phyloP scores from a whole-genome alignment of 2,329 filamentous ascomycete species.

The Sphaerulina populicola region DNA sequence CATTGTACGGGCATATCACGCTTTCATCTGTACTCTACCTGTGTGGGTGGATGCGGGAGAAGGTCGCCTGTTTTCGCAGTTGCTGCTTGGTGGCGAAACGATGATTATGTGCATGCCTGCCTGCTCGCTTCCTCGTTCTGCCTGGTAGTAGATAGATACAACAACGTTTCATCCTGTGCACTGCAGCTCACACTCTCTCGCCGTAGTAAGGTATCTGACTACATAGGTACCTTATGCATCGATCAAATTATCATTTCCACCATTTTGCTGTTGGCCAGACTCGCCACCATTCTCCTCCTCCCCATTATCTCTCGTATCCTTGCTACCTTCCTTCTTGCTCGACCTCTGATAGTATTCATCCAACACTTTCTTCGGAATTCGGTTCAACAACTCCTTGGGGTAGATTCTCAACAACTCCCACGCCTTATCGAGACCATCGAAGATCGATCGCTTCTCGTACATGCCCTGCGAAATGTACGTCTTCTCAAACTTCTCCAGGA shows the following conservation, averaged over 20 bases:
- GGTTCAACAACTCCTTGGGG: conserved; percentile 95
- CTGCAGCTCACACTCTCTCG: not conserved
- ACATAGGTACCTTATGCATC: conserved; percentile 14
- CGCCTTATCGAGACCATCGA: conserved; percentile 87
- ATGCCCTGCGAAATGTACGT: conserved; percentile 86
- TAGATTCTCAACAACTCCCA: conserved; percentile 96
- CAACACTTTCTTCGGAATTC: conserved; percentile 50
- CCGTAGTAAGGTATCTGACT: too few species aligned
- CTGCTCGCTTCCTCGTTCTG: not conserved
- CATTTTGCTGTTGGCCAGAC: conserved; percentile 23
- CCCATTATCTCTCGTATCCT: conserved; percentile 33
- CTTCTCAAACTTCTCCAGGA: conserved; percentile 96
- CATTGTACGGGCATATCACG: not conserved
- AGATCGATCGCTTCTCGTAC: conserved; percentile 87
- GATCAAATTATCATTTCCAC: conserved; percentile 25
- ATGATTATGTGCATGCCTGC: not conserved
- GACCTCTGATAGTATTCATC: conserved; percentile 45
- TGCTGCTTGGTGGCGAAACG: not conserved
- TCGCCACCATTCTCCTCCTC: conserved; percentile 1
- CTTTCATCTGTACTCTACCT: conserved; percentile 5
- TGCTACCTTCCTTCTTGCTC: conserved; percentile 38
- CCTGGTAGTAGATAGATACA: not conserved
- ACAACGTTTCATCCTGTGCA: not conserved
- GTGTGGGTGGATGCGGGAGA: not conserved
- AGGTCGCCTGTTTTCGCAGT: not conserved